phyloP scores from a whole-genome alignment of 1,139 yeast species.

The Diutina sp. region DNA sequence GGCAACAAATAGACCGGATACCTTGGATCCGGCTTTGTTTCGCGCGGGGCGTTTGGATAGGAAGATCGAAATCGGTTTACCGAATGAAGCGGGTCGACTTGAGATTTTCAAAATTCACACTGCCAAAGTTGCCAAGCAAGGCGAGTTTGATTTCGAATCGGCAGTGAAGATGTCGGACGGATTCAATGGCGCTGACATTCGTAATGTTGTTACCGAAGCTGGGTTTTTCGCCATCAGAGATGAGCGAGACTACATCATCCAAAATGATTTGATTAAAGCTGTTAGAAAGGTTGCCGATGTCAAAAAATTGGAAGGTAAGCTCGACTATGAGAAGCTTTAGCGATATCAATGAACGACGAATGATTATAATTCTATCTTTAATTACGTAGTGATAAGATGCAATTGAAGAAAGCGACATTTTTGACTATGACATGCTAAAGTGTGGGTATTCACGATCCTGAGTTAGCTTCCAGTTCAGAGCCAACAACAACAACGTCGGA shows the following conservation, averaged over 20 bases:
- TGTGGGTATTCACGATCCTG: too few species aligned
- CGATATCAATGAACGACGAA: not conserved
- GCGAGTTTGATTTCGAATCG: slow-evolving; percentile 96
- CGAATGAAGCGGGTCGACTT: slow-evolving; percentile 92
- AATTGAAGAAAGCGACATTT: not conserved
- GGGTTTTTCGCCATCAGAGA: slow-evolving; percentile 98
- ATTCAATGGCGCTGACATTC: slow-evolving; percentile 96
- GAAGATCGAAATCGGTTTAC: slow-evolving; percentile 91
- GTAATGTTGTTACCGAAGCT: slow-evolving; percentile 97
- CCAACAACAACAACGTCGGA: too few species aligned
- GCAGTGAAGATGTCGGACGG: slow-evolving; percentile 98
- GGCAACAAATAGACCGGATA: slow-evolving; percentile 99
- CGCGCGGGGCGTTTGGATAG: slow-evolving; percentile 98
- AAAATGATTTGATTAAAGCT: slow-evolving; percentile 93
- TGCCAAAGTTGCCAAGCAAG: slow-evolving; percentile 73
- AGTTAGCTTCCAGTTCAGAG: too few species aligned
- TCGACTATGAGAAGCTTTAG: slow-evolving; percentile 70
- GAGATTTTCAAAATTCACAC: slow-evolving; percentile 95
- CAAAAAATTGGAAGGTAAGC: slow-evolving; percentile 92
- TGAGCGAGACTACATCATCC: slow-evolving; percentile 88
- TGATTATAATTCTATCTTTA: not conserved
- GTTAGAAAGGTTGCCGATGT: slow-evolving; percentile 95
- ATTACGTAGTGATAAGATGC: not conserved
- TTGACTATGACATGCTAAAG: too few species aligned
- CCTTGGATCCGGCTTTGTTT: slow-evolving; percentile 94